phyloP scores from a whole-genome alignment of 106 monocot genomes.

The Amphibolis antarctica region DNA sequence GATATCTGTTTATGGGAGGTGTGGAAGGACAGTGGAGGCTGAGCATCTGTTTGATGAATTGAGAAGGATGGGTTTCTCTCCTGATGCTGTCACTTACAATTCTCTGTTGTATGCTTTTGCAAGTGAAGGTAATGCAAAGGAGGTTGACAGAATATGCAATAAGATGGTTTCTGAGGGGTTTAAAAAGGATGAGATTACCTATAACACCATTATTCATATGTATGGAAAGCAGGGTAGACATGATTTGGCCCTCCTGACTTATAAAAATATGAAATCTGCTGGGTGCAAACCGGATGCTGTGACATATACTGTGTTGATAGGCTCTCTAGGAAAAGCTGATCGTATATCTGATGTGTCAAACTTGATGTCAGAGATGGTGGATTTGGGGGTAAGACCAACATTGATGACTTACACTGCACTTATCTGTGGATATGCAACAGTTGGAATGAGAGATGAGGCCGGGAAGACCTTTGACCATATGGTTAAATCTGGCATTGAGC shows the following conservation, averaged over 20 bases:
- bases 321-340: conserved; percentile 66
- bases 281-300: conserved; percentile 74
- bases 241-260: conserved; percentile 46
- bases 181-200: conserved; percentile 84
- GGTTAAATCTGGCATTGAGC: conserved; percentile 64
- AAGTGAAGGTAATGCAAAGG: conserved; percentile 30
- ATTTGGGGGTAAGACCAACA: conserved; percentile 52
- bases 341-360: conserved; percentile 51
- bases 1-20: conserved; percentile 68
- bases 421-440: conserved; percentile 84
- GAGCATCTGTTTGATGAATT: conserved; percentile 51
- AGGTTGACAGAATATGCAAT: conserved; percentile 48
- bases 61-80: conserved; percentile 38
- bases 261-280: conserved; percentile 51
- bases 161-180: conserved; percentile 68
- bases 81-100: conserved; percentile 91
- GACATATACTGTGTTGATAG: conserved; percentile 79
- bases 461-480: conserved; percentile 63
- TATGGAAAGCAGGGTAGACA: conserved; percentile 70
- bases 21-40: conserved; percentile 42
- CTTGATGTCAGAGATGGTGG: conserved; percentile 69
- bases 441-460: conserved; percentile 63
- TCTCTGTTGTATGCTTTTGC: conserved; percentile 86
- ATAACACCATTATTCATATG: conserved; percentile 96
- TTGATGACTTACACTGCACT: conserved; percentile 78